Percentiles rank a stretch among this genome's conserved stretches.
These are phyloP conservation scores for Trametes polyzona DNA, from an alignment of 1,284 basidiomycete species.

Conservation along the genomic window DNA sequence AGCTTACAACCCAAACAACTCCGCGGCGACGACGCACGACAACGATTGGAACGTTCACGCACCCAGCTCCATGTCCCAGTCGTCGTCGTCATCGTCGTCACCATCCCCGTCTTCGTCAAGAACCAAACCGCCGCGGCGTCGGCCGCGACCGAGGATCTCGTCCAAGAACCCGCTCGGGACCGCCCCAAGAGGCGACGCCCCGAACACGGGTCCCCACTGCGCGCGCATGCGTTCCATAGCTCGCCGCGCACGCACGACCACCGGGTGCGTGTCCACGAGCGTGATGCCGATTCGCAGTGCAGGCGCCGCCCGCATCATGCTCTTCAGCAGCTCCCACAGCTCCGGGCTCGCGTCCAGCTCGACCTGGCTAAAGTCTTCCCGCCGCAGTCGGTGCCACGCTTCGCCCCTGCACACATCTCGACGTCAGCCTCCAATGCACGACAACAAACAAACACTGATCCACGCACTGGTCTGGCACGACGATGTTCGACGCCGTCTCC, in stretches of 20 bases:
- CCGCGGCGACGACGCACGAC: neutral
- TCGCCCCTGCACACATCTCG: conserved; percentile 74
- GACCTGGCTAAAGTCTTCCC: conserved; percentile 91
- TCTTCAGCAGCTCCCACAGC: conserved; percentile 71
- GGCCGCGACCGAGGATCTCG: conserved; percentile 49
- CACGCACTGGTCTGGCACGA: conserved; percentile 94
- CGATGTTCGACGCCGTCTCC: conserved; percentile 94
- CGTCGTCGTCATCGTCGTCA: conserved; percentile 8
- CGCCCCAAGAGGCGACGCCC: conserved; percentile 67
- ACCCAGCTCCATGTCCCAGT: conserved; percentile 41
- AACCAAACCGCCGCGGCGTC: neutral
- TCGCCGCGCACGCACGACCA: conserved; percentile 69
- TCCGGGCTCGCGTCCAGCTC: conserved; percentile 75
- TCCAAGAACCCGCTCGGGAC: conserved; percentile 63
- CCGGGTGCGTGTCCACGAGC: conserved; percentile 64
- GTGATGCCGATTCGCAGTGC: conserved; percentile 60
- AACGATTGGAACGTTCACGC: conserved; percentile 23
- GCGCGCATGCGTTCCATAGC: conserved; percentile 61
- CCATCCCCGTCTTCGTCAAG: conserved; percentile 11
- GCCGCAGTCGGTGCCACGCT: conserved; percentile 92
- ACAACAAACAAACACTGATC: neutral
- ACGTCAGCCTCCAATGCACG: conserved; percentile 4
- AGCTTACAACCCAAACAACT: conserved; percentile 12
- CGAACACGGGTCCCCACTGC: conserved; percentile 53
- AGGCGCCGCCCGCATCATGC: conserved; percentile 82